Evolutionary conservation across 768 basidiomycete species (phyloP).

Genomic region (Tricholoma terreum): DNA sequence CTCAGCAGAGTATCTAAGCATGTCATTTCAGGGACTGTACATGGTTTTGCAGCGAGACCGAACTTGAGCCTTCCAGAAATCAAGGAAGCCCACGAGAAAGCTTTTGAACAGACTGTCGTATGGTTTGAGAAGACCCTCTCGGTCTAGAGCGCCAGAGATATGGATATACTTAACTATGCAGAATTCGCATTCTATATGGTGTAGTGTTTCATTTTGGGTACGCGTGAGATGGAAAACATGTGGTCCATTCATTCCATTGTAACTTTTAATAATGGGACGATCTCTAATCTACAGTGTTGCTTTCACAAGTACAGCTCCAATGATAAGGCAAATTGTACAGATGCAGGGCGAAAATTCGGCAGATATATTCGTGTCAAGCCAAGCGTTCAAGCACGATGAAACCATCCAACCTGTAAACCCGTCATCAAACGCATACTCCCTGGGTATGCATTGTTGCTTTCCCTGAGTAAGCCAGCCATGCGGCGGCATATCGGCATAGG

Average conservation of each 20-base stretch:
- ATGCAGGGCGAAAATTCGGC: not conserved
- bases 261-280: not conserved
- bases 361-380: not conserved
- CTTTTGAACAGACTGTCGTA: slow-evolving; percentile 23
- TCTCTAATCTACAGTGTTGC: not conserved
- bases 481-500: slow-evolving; percentile 74
- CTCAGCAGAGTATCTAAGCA: not conserved
- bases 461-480: slow-evolving; percentile 64
- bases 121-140: slow-evolving; percentile 19
- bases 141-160: slow-evolving; percentile 4
- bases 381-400: slow-evolving; percentile 38
- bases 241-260: no score
- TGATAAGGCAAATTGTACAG: not conserved
- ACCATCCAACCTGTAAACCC: slow-evolving; percentile 80
- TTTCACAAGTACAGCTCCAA: not conserved
- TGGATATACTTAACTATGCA: not conserved
- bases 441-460: slow-evolving; percentile 78
- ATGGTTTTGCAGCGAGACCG: slow-evolving; percentile 26
- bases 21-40: slow-evolving; percentile 17
- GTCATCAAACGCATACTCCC: slow-evolving; percentile 76
- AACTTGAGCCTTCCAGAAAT: slow-evolving; percentile 21
- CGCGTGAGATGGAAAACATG: not conserved
- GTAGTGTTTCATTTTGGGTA: not conserved
- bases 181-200: not conserved
- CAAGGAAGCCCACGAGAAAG: slow-evolving; percentile 22